Evolutionary conservation across 2,329 filamentous ascomycete species (phyloP).

Genomic region (Colletotrichum orchidophilum): DNA sequence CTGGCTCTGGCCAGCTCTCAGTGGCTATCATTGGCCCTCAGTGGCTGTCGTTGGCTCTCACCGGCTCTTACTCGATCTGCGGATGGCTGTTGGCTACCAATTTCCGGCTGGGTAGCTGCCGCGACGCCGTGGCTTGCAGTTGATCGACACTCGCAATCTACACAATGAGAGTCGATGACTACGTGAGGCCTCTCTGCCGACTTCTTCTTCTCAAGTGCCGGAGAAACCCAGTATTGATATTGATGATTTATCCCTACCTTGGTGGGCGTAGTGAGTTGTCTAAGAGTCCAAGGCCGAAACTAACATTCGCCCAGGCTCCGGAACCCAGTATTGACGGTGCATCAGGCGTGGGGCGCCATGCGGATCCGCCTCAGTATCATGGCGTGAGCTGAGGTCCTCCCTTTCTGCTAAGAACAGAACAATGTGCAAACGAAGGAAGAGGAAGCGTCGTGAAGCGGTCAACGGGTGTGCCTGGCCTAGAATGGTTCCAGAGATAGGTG

Average conservation of each 20-base stretch:
- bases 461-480: constrained; percentile 13
- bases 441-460: neutral
- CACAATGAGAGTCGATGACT: constrained; percentile 11
- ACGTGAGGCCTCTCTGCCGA: neutral
- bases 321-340: neutral
- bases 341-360: constrained; percentile 1
- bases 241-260: neutral
- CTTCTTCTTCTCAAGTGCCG: neutral
- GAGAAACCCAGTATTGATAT: neutral
- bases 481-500: constrained; percentile 7
- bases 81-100: neutral
- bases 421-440: neutral
- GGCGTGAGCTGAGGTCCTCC: neutral
- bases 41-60: neutral
- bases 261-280: neutral
- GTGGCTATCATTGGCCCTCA: neutral
- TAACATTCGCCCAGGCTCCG: neutral
- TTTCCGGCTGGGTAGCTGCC: constrained; percentile 5
- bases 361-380: constrained; percentile 7
- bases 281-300: neutral
- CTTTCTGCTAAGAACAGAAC: neutral
- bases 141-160: constrained; percentile 18
- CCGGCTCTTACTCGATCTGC: neutral
- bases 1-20: neutral
- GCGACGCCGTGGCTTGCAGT: constrained; percentile 24